phyloP scores from a whole-genome alignment of 1,139 yeast genomes.

The Saccharomycopsis hybrid region DNA sequence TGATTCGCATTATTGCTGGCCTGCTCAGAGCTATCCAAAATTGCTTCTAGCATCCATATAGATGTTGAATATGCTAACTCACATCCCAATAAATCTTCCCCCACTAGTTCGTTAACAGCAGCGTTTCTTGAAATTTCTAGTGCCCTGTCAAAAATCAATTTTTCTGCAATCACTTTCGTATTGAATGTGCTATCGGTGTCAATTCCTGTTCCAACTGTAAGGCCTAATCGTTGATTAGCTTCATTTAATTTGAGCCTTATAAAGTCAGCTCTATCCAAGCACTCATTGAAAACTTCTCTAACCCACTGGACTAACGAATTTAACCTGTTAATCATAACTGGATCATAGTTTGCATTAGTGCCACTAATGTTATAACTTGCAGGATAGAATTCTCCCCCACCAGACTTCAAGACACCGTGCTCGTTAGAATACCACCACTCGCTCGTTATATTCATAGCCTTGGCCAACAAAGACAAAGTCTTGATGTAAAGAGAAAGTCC shows the following conservation, averaged over 20 bases:
- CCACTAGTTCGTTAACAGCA: constrained; percentile 77
- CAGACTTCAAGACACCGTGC: constrained; percentile 29
- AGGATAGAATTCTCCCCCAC: constrained; percentile 1
- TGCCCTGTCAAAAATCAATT: constrained; percentile 85
- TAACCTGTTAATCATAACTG: constrained; percentile 33
- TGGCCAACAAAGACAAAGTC: constrained; percentile 71
- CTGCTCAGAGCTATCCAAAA: constrained; percentile 40
- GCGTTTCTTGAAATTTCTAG: constrained; percentile 88
- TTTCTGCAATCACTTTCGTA: constrained; percentile 57
- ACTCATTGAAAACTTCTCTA: constrained; percentile 80
- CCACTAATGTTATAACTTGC: background rate
- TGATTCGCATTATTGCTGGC: constrained; percentile 5
- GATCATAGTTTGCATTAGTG: constrained; percentile 2
- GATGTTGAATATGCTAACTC: constrained; percentile 87
- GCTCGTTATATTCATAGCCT: constrained; percentile 79
- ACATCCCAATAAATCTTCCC: constrained; percentile 72
- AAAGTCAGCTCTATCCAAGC: constrained; percentile 81
- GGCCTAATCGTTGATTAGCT: constrained; percentile 33
- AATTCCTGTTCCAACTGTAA: constrained; percentile 10
- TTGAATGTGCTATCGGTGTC: constrained; percentile 19
- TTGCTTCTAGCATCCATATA: constrained; percentile 90
- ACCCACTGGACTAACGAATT: constrained; percentile 90
- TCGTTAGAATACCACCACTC: constrained; percentile 75
- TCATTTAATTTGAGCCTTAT: constrained; percentile 52
- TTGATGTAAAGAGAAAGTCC: constrained; percentile 82